Evolutionary conservation across 352 stramenopile genomes (phyloP).

Genomic region (Phytophthora megakarya): DNA sequence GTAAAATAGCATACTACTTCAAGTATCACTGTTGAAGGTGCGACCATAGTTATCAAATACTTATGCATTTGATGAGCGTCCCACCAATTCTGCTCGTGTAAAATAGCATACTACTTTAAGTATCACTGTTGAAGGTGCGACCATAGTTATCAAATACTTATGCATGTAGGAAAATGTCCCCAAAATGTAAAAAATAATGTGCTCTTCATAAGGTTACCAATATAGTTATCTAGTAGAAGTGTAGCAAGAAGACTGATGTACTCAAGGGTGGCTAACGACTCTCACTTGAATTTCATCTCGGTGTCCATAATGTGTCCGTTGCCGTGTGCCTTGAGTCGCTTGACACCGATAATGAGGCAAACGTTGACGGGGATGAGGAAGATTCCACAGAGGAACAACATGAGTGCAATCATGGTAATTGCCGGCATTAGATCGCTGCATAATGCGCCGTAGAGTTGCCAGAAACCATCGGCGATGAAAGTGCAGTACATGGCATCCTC

Average conservation of each 20-base stretch:
- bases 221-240: conserved; percentile 3
- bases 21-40: too few relatives aligned
- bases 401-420: conserved; percentile 78
- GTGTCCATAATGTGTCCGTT: conserved; percentile 64
- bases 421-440: conserved; percentile 67
- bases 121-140: neutral
- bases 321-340: conserved; percentile 59
- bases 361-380: conserved; percentile 73
- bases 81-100: too few relatives aligned
- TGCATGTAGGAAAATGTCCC: neutral
- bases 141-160: neutral
- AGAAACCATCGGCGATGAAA: conserved; percentile 57
- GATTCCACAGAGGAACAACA: conserved; percentile 67
- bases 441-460: conserved; percentile 52
- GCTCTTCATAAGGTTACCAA: conserved; percentile 17
- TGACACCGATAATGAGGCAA: conserved; percentile 70
- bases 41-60: too few relatives aligned
- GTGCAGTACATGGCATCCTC: conserved; percentile 67
- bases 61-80: too few relatives aligned
- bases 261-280: neutral
- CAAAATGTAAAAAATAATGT: conserved; percentile 8
- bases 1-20: too few relatives aligned
- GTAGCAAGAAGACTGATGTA: neutral
- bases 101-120: too few relatives aligned
- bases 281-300: conserved; percentile 70